Conservation (phyloP, 768 basidiomycete species). For the Psilocybe subaeruginosa region DNA sequence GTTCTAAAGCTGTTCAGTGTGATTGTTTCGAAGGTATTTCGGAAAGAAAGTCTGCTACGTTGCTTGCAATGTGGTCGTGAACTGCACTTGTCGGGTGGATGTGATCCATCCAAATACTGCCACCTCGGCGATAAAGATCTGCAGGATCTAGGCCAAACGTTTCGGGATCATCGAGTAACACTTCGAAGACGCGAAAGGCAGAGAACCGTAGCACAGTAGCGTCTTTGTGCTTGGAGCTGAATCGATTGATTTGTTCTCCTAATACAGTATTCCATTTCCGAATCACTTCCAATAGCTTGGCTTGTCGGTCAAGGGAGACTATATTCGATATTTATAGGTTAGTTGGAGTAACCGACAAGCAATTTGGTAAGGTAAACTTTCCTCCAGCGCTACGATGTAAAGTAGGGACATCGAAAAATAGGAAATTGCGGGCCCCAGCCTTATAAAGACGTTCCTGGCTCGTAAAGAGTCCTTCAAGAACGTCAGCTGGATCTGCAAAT, state of each 20-base stretch:
- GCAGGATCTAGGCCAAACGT: constrained; percentile 38
- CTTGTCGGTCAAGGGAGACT: not conserved
- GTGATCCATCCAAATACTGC: constrained; percentile 53
- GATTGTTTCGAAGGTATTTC: not conserved
- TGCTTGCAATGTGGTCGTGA: constrained; percentile 50
- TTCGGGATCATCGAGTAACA: constrained; percentile 48
- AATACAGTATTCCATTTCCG: constrained; percentile 52
- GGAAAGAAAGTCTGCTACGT: constrained; percentile 42
- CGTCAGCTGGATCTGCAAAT: not conserved
- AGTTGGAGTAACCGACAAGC: not conserved
- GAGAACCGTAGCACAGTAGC: constrained; percentile 53
- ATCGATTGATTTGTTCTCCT: constrained; percentile 30
- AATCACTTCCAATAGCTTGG: not conserved
- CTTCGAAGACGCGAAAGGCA: constrained; percentile 46
- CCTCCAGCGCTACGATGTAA: constrained; percentile 52
- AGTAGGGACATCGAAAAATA: constrained; percentile 64
- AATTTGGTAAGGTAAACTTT: constrained; percentile 13
- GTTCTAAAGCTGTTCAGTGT: not conserved
- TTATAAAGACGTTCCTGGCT: constrained; percentile 52
- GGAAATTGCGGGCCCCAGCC: constrained; percentile 54
- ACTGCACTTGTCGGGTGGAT: constrained; percentile 57
- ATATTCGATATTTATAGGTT: not conserved
- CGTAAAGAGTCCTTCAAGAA: constrained; percentile 38
- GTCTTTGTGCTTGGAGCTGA: constrained; percentile 44
- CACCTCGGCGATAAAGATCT: constrained; percentile 35